Percentiles rank a stretch among this genome's conserved stretches.
phyloP scores from a whole-genome alignment of 2,329 filamentous ascomycete species.

The Colletotrichum limetticola region DNA sequence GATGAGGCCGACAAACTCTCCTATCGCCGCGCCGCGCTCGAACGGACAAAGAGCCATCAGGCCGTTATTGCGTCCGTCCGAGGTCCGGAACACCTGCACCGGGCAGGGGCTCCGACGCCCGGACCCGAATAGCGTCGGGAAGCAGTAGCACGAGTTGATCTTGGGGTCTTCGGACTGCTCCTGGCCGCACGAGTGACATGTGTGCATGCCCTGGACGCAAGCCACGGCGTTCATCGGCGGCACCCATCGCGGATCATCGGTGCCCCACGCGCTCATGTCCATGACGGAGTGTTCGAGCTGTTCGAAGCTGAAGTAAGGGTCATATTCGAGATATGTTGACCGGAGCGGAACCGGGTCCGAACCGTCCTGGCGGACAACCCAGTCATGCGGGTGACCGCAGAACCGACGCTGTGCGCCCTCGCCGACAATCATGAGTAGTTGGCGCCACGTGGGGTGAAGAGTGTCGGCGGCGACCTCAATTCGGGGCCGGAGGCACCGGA shows the following conservation, averaged over 20 bases:
- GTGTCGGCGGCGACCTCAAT: slow-evolving; percentile 66
- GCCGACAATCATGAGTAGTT: slow-evolving; percentile 58
- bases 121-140: slow-evolving; percentile 60
- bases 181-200: slow-evolving; percentile 57
- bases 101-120: slow-evolving; percentile 42
- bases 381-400: slow-evolving; percentile 61
- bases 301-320: slow-evolving; percentile 57
- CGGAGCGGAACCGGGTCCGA: slow-evolving; percentile 52
- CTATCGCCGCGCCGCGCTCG: slow-evolving; percentile 62
- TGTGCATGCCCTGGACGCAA: slow-evolving; percentile 34
- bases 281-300: slow-evolving; percentile 62
- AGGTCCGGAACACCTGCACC: slow-evolving; percentile 63
- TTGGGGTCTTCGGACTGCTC: slow-evolving; percentile 61
- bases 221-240: slow-evolving; percentile 42
- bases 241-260: slow-evolving; percentile 59
- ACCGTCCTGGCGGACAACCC: slow-evolving; percentile 58
- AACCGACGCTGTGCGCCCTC: slow-evolving; percentile 52
- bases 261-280: slow-evolving; percentile 59
- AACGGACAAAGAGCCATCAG: slow-evolving; percentile 58
- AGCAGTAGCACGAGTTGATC: slow-evolving; percentile 62
- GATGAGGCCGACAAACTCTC: slow-evolving; percentile 66
- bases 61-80: slow-evolving; percentile 65
- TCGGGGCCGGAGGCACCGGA: slow-evolving; percentile 55
- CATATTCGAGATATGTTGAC: slow-evolving; percentile 58
- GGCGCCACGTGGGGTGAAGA: slow-evolving; percentile 63